Evolutionary conservation across 164 flowering plant species (phyloP).

Genomic region (Saururus chinensis): DNA sequence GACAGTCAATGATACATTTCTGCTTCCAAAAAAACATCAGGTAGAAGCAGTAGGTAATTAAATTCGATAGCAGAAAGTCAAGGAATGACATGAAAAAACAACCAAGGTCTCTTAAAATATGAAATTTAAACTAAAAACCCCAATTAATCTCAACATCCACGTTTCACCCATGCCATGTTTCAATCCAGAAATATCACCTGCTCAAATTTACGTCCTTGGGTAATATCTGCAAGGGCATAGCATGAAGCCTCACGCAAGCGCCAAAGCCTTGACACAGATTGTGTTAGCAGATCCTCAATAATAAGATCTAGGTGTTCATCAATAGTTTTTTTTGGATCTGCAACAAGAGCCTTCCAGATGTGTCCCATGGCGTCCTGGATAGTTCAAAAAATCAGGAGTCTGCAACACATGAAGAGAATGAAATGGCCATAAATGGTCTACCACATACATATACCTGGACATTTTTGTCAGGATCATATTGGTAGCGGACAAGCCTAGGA

Average conservation of each 20-base stretch:
- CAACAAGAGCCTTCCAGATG: slow-evolving; percentile 93
- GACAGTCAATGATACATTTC: too few relatives aligned
- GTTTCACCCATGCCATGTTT: background rate
- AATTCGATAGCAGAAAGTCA: too few relatives aligned
- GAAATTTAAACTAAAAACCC: background rate
- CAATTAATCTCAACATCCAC: background rate
- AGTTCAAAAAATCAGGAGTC: slow-evolving; percentile 8
- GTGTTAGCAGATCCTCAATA: slow-evolving; percentile 66
- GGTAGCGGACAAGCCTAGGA: slow-evolving; percentile 93
- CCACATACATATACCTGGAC: slow-evolving; percentile 56
- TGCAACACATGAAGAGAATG: background rate
- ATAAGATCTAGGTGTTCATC: slow-evolving; percentile 79
- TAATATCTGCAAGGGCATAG: slow-evolving; percentile 88
- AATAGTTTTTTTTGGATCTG: slow-evolving; percentile 77
- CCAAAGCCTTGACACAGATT: slow-evolving; percentile 97
- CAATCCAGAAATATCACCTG: slow-evolving; percentile 36
- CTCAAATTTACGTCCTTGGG: slow-evolving; percentile 87
- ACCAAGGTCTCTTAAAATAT: background rate
- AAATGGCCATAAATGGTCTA: background rate
- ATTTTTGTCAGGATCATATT: slow-evolving; percentile 98
- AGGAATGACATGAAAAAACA: background rate
- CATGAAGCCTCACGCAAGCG: slow-evolving; percentile 96
- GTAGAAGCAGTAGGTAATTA: too few relatives aligned
- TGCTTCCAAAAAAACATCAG: too few relatives aligned
- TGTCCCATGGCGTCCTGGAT: slow-evolving; percentile 94